These are phyloP conservation scores for Lentinula edodes DNA, from an alignment of 768 basidiomycete species.

Conservation along the genomic window DNA sequence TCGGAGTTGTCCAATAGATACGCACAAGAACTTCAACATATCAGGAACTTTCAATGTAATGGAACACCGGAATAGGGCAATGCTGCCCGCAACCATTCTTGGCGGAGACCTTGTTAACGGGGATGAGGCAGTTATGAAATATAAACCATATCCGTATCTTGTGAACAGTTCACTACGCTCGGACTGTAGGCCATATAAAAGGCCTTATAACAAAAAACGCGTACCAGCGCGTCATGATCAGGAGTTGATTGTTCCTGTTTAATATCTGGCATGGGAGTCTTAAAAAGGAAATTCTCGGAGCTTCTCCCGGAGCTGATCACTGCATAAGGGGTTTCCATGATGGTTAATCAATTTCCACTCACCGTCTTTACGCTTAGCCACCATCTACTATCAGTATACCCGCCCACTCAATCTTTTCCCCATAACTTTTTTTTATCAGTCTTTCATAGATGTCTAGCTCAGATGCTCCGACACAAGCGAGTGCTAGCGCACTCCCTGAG, in stretches of 20 bases:
- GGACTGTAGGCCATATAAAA: too few species aligned
- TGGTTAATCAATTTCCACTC: not conserved
- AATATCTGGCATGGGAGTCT: too few species aligned
- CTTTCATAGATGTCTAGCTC: not conserved
- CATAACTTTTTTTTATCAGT: not conserved
- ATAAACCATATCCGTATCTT: too few species aligned
- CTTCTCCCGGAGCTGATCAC: not conserved
- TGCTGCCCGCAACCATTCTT: too few species aligned
- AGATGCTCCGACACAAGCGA: constrained; percentile 26
- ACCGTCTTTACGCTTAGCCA: not conserved
- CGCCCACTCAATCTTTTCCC: not conserved
- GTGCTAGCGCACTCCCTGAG: constrained; percentile 49
- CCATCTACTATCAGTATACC: not conserved
- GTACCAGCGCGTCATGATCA: too few species aligned
- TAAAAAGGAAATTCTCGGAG: not conserved
- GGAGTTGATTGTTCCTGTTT: too few species aligned
- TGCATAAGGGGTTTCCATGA: not conserved
- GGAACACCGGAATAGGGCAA: too few species aligned
- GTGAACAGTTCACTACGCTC: too few species aligned
- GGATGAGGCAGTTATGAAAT: too few species aligned
- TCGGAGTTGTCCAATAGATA: not conserved
- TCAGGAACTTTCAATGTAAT: too few species aligned
- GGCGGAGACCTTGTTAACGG: too few species aligned
- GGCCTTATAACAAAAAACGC: too few species aligned
- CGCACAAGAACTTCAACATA: not conserved